Evolutionary conservation across 805 yeast species (phyloP), one percentile per base, ranked within the genome.

Genomic region (Candida boidinii): DNA sequence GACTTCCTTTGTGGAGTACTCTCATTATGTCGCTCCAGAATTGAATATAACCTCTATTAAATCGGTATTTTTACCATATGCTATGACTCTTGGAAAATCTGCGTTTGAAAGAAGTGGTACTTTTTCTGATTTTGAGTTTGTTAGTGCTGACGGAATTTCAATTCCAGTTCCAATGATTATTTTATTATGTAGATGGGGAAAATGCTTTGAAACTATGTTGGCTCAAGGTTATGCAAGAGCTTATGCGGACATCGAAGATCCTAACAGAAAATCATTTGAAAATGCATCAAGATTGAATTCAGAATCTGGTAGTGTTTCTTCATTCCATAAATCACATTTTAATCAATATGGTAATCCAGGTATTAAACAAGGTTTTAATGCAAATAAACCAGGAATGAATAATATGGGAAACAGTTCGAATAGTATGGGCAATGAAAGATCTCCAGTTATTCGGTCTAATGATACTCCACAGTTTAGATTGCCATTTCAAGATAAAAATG

Each of bases 151-250:
- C 45, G 90, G 88, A 7, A 78, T 73, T 28, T 56, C 76, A n/a
- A 63, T 79, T 12, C 74, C 79, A 0, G 73, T 78, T 4, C 79
- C 88, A 1, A 38, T 75, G 30, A 65, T 62, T 41, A 57, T 82
- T 4, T 60, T 83, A 33, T 64, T 82, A 42, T 79, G 76, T 43
- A 62, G 92, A 48, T 83, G 94, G 94, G 92, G 92, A 1, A 54
- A 72, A 22, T 77, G 71, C 39, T 83, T 83, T 47, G 77, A 78
- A 41, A 65, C 66, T 41, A 40, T 81, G 13, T 51, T 82, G 25
- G 64, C 86, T 0, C 67, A 70, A 43, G 82, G 79, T 1, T 83
- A 80, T 50, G 73, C 79, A 0, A 61, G 71, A 37, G 79, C 83
- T 0, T 66, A 66, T 6, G 66, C 62, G 22, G 54, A 48, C 19